phyloP scores from a whole-genome alignment of 441 rosid species.

The Gossypium schwendimanii region DNA sequence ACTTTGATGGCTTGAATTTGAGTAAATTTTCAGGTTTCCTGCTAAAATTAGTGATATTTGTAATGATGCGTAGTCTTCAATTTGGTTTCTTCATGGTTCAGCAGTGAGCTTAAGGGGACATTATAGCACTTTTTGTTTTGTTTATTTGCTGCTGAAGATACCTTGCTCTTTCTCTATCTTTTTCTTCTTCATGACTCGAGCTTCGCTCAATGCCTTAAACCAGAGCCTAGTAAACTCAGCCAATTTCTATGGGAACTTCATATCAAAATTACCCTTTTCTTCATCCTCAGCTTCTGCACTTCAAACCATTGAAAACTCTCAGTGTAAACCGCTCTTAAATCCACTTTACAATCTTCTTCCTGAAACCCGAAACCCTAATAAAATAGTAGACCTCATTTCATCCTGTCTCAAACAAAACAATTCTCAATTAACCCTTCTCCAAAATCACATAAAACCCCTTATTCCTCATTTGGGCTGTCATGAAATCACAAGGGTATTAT shows the following conservation, averaged over 20 bases:
- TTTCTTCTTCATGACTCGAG: constrained; percentile 17
- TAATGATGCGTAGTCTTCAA: background rate
- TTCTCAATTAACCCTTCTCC: constrained; percentile 27
- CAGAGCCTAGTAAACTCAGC: background rate
- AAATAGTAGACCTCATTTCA: constrained; percentile 54
- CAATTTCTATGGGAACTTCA: background rate
- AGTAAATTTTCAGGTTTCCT: background rate
- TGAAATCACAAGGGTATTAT: constrained; percentile 71
- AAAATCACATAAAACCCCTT: constrained; percentile 28
- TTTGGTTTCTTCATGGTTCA: background rate
- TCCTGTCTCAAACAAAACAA: constrained; percentile 45
- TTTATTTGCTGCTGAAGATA: background rate
- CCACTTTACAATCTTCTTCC: constrained; percentile 69
- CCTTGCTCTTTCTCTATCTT: background rate
- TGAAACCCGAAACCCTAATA: constrained; percentile 57
- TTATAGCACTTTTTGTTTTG: background rate
- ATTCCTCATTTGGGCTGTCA: constrained; percentile 51
- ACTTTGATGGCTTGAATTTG: background rate
- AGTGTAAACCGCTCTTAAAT: constrained; percentile 29
- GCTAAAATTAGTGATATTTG: background rate
- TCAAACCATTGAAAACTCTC: constrained; percentile 26
- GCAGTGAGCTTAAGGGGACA: background rate
- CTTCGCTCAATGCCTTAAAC: background rate
- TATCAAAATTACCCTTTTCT: constrained; percentile 15
- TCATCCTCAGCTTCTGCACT: constrained; percentile 21